A percentile compares a stretch with the other conserved stretches of the same genome.
Evolutionary conservation across 352 stramenopile genomes (phyloP).

Genomic region (Thalassiosira hispida): DNA sequence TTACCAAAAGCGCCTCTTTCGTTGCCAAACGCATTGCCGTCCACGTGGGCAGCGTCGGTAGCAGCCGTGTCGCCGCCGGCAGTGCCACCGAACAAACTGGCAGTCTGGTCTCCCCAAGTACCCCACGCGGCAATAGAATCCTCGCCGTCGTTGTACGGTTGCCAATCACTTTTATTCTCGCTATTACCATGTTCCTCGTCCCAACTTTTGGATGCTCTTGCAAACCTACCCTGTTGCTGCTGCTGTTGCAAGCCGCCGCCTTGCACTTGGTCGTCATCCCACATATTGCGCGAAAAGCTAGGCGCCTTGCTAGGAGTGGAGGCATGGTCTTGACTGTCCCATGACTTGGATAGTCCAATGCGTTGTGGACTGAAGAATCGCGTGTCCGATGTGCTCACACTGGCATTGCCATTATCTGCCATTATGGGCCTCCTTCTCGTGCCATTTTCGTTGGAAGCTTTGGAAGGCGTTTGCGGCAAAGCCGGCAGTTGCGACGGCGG

Average conservation of each 20-base stretch:
- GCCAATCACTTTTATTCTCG: neutral
- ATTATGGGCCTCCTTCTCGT: too few relatives aligned
- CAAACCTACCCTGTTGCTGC: neutral
- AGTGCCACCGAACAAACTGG: slow-evolving; percentile 3
- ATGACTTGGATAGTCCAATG: slow-evolving; percentile 38
- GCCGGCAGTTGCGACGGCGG: too few relatives aligned
- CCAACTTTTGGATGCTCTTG: slow-evolving; percentile 41
- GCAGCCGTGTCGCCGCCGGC: neutral
- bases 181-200: slow-evolving; percentile 26
- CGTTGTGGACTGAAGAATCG: slow-evolving; percentile 6
- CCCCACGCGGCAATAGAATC: slow-evolving; percentile 1
- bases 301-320: too few relatives aligned
- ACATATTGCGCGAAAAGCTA: too few relatives aligned
- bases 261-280: slow-evolving; percentile 5
- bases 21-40: neutral
- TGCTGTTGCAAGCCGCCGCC: neutral
- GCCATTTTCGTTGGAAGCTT: neutral
- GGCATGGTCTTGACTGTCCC: slow-evolving; percentile 19
- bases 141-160: neutral
- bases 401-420: neutral
- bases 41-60: neutral
- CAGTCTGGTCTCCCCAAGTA: slow-evolving; percentile 23
- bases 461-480: too few relatives aligned
- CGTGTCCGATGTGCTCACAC: neutral
- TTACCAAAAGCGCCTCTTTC: neutral